Percentiles rank a stretch among this genome's conserved stretches.
These are phyloP conservation scores for Phylloporus rhodoxanthus DNA, from an alignment of 768 basidiomycete genomes.

Conservation along the genomic window DNA sequence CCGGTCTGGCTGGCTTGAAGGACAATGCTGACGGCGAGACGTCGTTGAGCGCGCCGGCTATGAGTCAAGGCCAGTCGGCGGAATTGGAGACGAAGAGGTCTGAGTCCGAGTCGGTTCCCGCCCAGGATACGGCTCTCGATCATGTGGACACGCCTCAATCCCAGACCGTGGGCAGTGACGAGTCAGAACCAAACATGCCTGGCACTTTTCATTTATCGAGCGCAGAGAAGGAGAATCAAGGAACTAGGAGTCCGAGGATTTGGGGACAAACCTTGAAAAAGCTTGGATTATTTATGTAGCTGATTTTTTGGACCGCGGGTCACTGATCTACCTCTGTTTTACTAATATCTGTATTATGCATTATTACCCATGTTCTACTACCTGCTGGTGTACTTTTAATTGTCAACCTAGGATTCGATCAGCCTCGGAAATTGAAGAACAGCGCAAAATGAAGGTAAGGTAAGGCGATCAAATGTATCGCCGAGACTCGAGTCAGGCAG, in stretches of 20 bases:
- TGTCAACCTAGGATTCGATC: too few species aligned
- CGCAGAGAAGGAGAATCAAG: slow-evolving; percentile 1
- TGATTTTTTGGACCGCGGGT: slow-evolving; percentile 3
- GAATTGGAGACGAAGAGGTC: slow-evolving; percentile 2
- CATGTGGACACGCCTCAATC: slow-evolving; percentile 4
- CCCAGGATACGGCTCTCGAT: background rate
- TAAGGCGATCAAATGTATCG: too few species aligned
- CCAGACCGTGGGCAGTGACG: slow-evolving; percentile 18
- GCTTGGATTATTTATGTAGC: slow-evolving; percentile 20
- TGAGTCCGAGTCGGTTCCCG: background rate
- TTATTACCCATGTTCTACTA: background rate
- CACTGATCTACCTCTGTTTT: background rate
- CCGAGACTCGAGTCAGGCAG: too few species aligned
- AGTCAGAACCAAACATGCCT: slow-evolving; percentile 41
- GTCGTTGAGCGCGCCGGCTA: slow-evolving; percentile 2
- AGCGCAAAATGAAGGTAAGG: too few species aligned
- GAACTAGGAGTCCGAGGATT: slow-evolving; percentile 2
- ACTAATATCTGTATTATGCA: background rate
- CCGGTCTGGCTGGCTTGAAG: slow-evolving; percentile 13
- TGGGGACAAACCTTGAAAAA: slow-evolving; percentile 22
- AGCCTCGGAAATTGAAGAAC: too few species aligned
- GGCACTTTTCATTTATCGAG: slow-evolving; percentile 41
- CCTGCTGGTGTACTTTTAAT: background rate
- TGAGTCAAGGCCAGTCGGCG: background rate
- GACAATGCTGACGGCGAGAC: background rate